Conservation (phyloP, 306 rosid genomes). For the Vachellia collinsii region DNA sequence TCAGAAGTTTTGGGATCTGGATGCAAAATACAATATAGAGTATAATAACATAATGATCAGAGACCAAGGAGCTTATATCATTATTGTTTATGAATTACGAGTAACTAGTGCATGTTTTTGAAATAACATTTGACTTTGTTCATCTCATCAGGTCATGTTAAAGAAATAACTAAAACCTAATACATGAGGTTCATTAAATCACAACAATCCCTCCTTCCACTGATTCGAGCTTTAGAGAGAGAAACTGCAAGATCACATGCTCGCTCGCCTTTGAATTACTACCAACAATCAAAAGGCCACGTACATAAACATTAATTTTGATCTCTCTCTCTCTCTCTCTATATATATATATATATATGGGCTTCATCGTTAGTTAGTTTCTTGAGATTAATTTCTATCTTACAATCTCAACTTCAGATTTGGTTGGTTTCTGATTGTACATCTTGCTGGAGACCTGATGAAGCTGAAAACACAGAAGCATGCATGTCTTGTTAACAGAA, state of each 20-base stretch:
- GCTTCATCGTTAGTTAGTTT: background rate
- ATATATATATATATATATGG: too few relatives aligned
- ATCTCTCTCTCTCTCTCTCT: background rate
- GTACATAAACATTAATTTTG: background rate
- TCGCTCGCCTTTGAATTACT: background rate
- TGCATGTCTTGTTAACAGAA: background rate
- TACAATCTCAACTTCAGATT: constrained; percentile 10
- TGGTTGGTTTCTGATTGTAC: constrained; percentile 7
- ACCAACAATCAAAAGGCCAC: background rate
- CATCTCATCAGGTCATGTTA: too few relatives aligned
- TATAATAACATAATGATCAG: too few relatives aligned
- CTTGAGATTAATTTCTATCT: background rate
- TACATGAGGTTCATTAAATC: background rate
- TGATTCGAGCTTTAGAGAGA: background rate
- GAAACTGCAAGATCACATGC: background rate
- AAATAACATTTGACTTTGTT: background rate
- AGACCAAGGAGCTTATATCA: too few relatives aligned
- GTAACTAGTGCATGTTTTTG: background rate
- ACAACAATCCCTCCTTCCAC: background rate
- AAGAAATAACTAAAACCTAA: background rate
- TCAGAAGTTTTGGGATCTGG: background rate
- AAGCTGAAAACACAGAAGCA: constrained; percentile 5
- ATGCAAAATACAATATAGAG: background rate
- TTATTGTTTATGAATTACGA: constrained; percentile 17
- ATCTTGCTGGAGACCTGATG: constrained; percentile 11